Conservation (phyloP, 2,329 filamentous ascomycete species). For the Aspergillus brasiliensis region DNA sequence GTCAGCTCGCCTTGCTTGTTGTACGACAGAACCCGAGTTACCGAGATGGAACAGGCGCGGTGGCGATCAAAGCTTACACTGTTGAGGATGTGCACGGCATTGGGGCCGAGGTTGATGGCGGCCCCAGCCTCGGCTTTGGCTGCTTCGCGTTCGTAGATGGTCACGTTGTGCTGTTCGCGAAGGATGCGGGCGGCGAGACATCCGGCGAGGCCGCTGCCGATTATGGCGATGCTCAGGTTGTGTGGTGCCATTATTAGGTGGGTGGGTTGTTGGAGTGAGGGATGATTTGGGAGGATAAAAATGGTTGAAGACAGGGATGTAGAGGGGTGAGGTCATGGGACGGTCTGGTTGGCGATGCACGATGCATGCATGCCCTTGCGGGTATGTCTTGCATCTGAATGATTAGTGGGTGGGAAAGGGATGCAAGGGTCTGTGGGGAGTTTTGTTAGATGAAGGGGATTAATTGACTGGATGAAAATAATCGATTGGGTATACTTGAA, state of each 20-base stretch:
- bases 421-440: too few relatives aligned
- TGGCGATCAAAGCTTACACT: slow-evolving; percentile 5
- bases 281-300: neutral
- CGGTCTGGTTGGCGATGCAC: too few relatives aligned
- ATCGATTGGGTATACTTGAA: too few relatives aligned
- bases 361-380: too few relatives aligned
- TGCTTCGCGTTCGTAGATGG: slow-evolving; percentile 8
- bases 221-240: slow-evolving; percentile 12
- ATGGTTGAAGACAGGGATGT: neutral
- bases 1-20: neutral
- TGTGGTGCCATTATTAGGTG: neutral
- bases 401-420: too few relatives aligned
- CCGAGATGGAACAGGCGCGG: slow-evolving; percentile 1
- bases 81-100: slow-evolving; percentile 8
- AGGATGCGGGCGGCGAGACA: slow-evolving; percentile 15
- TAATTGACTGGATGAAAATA: too few relatives aligned
- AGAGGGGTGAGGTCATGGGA: too few relatives aligned
- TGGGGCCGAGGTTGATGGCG: slow-evolving; percentile 14
- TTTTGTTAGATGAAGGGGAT: too few relatives aligned
- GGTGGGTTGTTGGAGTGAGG: too few relatives aligned
- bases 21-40: neutral
- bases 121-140: slow-evolving; percentile 2
- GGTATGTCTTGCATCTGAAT: too few relatives aligned
- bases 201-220: slow-evolving; percentile 16
- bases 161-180: slow-evolving; percentile 14